Evolutionary conservation across 2,329 filamentous ascomycete genomes (phyloP).

Genomic region (Exophiala calicioides): DNA sequence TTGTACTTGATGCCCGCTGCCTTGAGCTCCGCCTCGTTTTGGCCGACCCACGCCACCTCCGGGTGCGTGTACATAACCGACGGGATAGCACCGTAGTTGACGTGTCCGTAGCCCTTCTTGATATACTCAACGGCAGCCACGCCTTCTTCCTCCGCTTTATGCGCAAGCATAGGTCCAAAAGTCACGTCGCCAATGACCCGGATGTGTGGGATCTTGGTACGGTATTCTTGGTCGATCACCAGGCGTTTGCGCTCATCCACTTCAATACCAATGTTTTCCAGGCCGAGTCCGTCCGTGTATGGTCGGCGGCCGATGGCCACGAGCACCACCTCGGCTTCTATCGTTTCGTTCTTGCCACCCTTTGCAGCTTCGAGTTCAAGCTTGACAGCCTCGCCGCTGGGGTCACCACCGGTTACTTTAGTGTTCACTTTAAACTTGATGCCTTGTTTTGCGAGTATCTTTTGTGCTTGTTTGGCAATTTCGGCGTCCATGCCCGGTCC

Average conservation of each 20-base stretch:
- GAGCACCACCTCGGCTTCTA: slow-evolving; percentile 92
- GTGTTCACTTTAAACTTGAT: slow-evolving; percentile 98
- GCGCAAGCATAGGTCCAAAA: slow-evolving; percentile 97
- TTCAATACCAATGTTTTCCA: slow-evolving; percentile 92
- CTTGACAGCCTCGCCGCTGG: slow-evolving; percentile 73
- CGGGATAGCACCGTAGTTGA: slow-evolving; percentile 97
- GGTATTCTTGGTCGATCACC: slow-evolving; percentile 97
- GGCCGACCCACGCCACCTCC: slow-evolving; percentile 97
- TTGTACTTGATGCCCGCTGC: slow-evolving; percentile 86
- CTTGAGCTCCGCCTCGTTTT: slow-evolving; percentile 96
- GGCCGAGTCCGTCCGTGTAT: slow-evolving; percentile 85
- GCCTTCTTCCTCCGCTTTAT: slow-evolving; percentile 98
- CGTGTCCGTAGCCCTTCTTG: slow-evolving; percentile 95
- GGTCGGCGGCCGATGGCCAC: slow-evolving; percentile 95
- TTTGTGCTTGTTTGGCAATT: slow-evolving; percentile 87
- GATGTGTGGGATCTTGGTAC: slow-evolving; percentile 96
- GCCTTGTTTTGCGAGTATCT: slow-evolving; percentile 92
- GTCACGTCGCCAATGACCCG: slow-evolving; percentile 94
- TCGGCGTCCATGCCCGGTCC: slow-evolving; percentile 96
- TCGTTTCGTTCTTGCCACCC: slow-evolving; percentile 88
- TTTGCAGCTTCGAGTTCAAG: slow-evolving; percentile 89
- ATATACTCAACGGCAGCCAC: slow-evolving; percentile 96
- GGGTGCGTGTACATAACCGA: slow-evolving; percentile 99
- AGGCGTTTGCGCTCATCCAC: slow-evolving; percentile 90
- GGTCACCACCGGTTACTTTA: slow-evolving; percentile 87